phyloP scores from a whole-genome alignment of 164 flowering plant genomes.

The Stephania yunnanensis region DNA sequence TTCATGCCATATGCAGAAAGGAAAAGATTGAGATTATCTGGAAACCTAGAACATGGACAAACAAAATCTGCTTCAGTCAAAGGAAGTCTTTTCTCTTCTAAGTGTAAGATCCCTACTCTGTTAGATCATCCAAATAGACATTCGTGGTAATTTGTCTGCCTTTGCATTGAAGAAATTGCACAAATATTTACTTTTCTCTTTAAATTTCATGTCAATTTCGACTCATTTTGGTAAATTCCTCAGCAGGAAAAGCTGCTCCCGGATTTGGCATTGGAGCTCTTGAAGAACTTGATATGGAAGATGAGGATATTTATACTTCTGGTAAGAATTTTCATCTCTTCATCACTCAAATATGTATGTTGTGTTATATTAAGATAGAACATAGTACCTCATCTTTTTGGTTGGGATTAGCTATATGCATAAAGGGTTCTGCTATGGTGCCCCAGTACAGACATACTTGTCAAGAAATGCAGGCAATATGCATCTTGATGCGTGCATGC shows the following conservation, averaged over 20 bases:
- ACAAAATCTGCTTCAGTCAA: conserved; percentile 29
- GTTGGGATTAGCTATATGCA: not conserved
- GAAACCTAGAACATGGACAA: conserved; percentile 25
- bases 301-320: conserved; percentile 81
- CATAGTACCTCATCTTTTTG: not conserved
- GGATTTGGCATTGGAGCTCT: conserved; percentile 99
- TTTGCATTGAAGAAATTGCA: not conserved
- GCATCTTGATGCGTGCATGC: no score
- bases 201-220: conserved; percentile 8
- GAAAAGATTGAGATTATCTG: conserved; percentile 50
- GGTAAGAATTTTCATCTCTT: conserved; percentile 30
- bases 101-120: conserved; percentile 40
- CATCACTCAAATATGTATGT: not conserved
- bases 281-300: conserved; percentile 90
- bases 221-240: conserved; percentile 17
- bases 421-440: no score
- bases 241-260: conserved; percentile 86
- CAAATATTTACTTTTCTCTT: conserved; percentile 9
- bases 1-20: conserved; percentile 37
- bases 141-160: not conserved
- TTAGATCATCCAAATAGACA: not conserved
- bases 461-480: no score
- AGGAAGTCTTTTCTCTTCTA: conserved; percentile 52
- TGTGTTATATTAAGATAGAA: not conserved
- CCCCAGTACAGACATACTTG: no score